Percentiles rank a stretch among this genome's conserved stretches.
These are phyloP conservation scores for Lecanicillium sp. DNA, from an alignment of 2,329 filamentous ascomycete genomes.

Conservation along the genomic window DNA sequence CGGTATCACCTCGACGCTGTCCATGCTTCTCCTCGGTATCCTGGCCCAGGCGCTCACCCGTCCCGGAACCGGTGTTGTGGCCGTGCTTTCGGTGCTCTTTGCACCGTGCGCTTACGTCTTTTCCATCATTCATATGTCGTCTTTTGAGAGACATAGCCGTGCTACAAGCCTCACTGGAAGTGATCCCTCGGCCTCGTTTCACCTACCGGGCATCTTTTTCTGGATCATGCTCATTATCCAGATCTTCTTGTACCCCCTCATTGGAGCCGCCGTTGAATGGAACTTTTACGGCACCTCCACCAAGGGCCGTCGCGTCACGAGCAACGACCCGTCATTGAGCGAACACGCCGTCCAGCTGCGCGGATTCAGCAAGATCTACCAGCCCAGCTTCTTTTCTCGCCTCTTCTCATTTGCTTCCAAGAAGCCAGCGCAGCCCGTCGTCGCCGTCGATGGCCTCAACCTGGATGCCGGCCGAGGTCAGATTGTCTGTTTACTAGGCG, in stretches of 20 bases:
- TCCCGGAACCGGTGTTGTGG: constrained; percentile 57
- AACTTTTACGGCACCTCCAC: constrained; percentile 69
- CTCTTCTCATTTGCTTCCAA: constrained; percentile 38
- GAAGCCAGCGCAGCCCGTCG: constrained; percentile 52
- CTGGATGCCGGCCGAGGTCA: constrained; percentile 69
- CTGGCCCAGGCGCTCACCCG: constrained; percentile 68
- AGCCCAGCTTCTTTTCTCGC: constrained; percentile 55
- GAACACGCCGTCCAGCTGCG: constrained; percentile 61
- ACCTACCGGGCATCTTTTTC: constrained; percentile 65
- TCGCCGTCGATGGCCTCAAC: constrained; percentile 71
- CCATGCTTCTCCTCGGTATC: constrained; percentile 70
- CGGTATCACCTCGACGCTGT: constrained; percentile 71
- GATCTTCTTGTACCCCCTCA: constrained; percentile 67
- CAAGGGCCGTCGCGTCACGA: constrained; percentile 46
- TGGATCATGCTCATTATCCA: constrained; percentile 75
- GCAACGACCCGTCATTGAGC: constrained; percentile 20
- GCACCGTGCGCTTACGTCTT: constrained; percentile 84
- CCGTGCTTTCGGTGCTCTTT: constrained; percentile 69
- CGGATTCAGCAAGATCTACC: constrained; percentile 73
- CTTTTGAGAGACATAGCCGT: constrained; percentile 60
- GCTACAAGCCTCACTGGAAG: constrained; percentile 55
- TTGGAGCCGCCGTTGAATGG: constrained; percentile 70
- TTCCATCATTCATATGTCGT: constrained; percentile 69
- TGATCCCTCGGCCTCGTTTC: constrained; percentile 61
- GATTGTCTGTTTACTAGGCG: constrained; percentile 79